Evolutionary conservation across 371 early-diverging fungal genomes (phyloP), one percentile per base, ranked within the genome.

Genomic region (Cladochytrium tenue): DNA sequence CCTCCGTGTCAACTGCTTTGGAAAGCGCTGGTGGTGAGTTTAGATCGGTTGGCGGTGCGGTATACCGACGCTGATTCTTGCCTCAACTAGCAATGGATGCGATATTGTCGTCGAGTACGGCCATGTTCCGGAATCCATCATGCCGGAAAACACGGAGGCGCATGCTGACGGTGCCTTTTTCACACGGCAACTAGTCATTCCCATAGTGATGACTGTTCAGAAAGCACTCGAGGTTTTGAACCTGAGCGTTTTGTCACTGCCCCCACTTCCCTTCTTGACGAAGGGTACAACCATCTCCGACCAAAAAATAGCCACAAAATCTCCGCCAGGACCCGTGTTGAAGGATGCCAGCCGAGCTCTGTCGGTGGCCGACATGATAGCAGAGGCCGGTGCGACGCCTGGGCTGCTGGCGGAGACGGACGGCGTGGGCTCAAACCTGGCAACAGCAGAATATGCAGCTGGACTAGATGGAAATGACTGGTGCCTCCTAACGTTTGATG

Each of bases 81-180:
- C 34, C 30, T 27, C 23, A 43, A 52, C 32, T 63, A 89, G 92
- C 66, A 81, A 84, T 0, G 87, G 88, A n/a, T 90, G 91, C 3
- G 83, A 84, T 30, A 84, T 93, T 56, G 88, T 86, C 62, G 72
- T 93, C 34, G 89, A 89, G 53, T 93, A 92, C 74, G 90, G 88
- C 0, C 83, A 87, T 52, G 69, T 90, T 4, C 43, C 43, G 20
- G 13, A 7, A 43, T 13, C 43, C 43, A 7, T 43, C 20, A 7
- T 43, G 26, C 59, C 58, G 20, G 76, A 72, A 0, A 62, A 58
- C 15, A 57, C 79, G 15, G 65, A 73, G 17, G 51, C 52, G 10
- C 32, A 32, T 13, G 35, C 64, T 7, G 52, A 53, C 28, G 53
- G 34, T 7, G 71, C 72, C 3, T 88, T 91, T 67, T 90, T 85